These are phyloP conservation scores for Pythium scleroteichum DNA, from an alignment of 352 stramenopile species.

Conservation along the genomic window DNA sequence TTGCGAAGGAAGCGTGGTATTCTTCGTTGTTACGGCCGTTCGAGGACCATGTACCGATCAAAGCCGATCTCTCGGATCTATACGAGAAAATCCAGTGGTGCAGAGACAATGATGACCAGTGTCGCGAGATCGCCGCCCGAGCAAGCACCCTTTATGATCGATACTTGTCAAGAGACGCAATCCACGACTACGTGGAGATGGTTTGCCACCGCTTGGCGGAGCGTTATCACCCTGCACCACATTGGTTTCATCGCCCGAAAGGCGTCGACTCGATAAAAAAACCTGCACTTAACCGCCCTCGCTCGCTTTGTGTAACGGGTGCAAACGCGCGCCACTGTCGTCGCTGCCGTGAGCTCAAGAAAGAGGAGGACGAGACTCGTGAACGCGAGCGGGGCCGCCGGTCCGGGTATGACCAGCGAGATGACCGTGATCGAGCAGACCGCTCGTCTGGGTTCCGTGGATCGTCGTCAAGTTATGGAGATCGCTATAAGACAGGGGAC, in stretches of 20 bases:
- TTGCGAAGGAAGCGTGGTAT: slow-evolving; percentile 98
- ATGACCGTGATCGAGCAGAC: slow-evolving; percentile 28
- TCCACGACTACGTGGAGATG: slow-evolving; percentile 98
- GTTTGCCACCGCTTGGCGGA: slow-evolving; percentile 92
- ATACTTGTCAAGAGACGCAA: slow-evolving; percentile 88
- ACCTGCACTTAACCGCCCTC: slow-evolving; percentile 48
- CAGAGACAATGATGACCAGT: slow-evolving; percentile 96
- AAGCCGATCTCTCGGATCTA: slow-evolving; percentile 96
- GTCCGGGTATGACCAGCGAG: slow-evolving; percentile 25
- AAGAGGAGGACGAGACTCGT: slow-evolving; percentile 45
- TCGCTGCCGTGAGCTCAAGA: slow-evolving; percentile 68
- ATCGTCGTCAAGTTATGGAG: slow-evolving; percentile 10
- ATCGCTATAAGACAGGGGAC: slow-evolving; percentile 21
- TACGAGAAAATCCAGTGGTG: slow-evolving; percentile 99
- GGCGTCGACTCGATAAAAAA: slow-evolving; percentile 61
- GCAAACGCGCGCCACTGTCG: slow-evolving; percentile 61
- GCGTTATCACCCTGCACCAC: slow-evolving; percentile 72
- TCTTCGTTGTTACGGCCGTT: slow-evolving; percentile 96
- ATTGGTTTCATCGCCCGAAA: slow-evolving; percentile 67
- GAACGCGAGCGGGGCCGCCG: slow-evolving; percentile 28
- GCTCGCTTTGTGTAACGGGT: slow-evolving; percentile 61
- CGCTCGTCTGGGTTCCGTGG: slow-evolving; percentile 20
- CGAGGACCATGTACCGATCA: slow-evolving; percentile 97
- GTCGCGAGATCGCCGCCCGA: slow-evolving; percentile 93
- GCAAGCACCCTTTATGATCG: slow-evolving; percentile 94